Base-by-base conservation (phyloP, 108 stramenopile species). In the Nitzschia sp. region DNA sequence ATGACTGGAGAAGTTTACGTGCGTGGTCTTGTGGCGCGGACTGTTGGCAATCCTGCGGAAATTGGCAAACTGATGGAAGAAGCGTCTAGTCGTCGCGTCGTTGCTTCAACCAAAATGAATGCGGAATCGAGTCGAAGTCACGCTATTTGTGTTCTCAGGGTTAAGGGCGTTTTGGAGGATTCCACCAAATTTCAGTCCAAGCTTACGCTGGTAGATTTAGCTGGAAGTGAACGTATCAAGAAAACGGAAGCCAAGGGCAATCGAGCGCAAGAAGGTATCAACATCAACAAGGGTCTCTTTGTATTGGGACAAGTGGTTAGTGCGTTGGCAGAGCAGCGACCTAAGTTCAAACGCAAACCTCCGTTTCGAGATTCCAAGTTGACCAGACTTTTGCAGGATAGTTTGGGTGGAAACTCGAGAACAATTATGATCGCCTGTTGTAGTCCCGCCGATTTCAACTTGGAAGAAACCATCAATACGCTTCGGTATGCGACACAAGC, bases 161-260 rank as follows among this genome's bases (percentile, higher is more conserved):
- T 95, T 23, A 90, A 75, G 17, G 71, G 77, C 5, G 78, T 76
- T 8, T 45, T 70, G 59, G 64, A 70, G 23, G 57, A 71, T 53
- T 42, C 66, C 13, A 77, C 65, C 75, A 59, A 84, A 85, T 59
- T 98, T 73, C 82, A 89, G 31, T 65, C 94, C 27, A 98, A 98
- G 76, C 82, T 99, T 36, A 99, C 98, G 54, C 68, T 99, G 38
- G 99, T 99, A 6, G 99, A 99, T 70, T 71, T 99, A 36, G 99
- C 99, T 6, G 99, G 99, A 9, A 84, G 83, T 26, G 98, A 98
- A 75, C 77, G 96, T 17, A 91, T 97, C 67, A 87, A 91, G 59
- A 98, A 99, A 81, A 98, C 99, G 9, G 97, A 97, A 13, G 98
- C 98, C 6, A 87, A 92, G 5, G 99, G 99, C 11, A 85, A 90